Evolutionary conservation across 1,284 basidiomycete genomes (phyloP).

Genomic region (Phellinidium pouzarii): DNA sequence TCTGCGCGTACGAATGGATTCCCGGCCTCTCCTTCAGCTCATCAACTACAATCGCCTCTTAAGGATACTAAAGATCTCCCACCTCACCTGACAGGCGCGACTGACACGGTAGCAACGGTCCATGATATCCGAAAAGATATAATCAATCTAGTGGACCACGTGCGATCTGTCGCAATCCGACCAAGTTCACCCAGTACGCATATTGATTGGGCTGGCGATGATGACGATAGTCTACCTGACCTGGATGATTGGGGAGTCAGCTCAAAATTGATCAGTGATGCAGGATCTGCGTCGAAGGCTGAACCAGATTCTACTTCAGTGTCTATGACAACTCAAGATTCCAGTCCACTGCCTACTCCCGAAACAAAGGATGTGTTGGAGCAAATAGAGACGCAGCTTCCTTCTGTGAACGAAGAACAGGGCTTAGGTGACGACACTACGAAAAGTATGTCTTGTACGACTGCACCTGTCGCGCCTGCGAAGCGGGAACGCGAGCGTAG

Average conservation of each 20-base stretch:
- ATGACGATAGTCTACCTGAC: conserved; percentile 75
- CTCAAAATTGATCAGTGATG: conserved; percentile 25
- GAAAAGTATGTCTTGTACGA: background rate
- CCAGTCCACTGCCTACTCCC: background rate
- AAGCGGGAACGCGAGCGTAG: conserved; percentile 12
- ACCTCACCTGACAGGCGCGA: background rate
- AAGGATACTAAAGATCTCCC: conserved; percentile 10
- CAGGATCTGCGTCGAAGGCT: background rate
- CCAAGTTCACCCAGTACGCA: conserved; percentile 31
- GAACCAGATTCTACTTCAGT: background rate
- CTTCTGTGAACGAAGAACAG: background rate
- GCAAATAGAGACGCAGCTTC: background rate
- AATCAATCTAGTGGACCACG: conserved; percentile 21
- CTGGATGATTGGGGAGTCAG: conserved; percentile 75
- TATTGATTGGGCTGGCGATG: conserved; percentile 80
- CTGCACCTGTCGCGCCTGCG: background rate
- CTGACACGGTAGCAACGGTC: conserved; percentile 3
- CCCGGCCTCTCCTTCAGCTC: background rate
- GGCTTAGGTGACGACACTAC: background rate
- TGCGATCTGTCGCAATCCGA: conserved; percentile 19
- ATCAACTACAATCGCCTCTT: background rate
- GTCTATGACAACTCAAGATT: background rate
- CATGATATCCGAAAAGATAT: conserved; percentile 20
- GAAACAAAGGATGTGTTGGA: background rate
- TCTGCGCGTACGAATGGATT: background rate